These are phyloP conservation scores for Hyphopichia khmerensis DNA, from an alignment of 1,139 yeast species.

Conservation along the genomic window DNA sequence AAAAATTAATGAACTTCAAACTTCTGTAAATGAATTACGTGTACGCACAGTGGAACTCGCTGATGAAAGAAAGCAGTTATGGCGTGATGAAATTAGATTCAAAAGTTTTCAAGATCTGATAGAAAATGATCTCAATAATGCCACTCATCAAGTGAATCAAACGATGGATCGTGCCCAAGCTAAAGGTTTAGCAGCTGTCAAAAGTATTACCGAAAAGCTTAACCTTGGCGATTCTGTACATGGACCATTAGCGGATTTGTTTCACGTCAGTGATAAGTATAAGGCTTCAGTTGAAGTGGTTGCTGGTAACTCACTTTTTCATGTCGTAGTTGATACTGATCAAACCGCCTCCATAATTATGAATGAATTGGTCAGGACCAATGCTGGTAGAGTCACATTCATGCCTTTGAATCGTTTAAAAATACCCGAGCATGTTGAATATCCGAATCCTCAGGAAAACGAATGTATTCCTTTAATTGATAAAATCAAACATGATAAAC, in stretches of 20 bases:
- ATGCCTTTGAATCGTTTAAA: constrained; percentile 80
- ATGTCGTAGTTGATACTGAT: constrained; percentile 87
- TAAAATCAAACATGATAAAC: constrained; percentile 60
- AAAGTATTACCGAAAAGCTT: constrained; percentile 53
- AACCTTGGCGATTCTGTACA: constrained; percentile 60
- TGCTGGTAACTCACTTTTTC: constrained; percentile 84
- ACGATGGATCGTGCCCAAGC: constrained; percentile 75
- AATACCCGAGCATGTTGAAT: constrained; percentile 29
- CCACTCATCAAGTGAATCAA: constrained; percentile 61
- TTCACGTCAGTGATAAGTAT: constrained; percentile 78
- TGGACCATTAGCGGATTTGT: constrained; percentile 85
- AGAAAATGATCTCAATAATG: constrained; percentile 52
- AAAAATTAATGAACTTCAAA: constrained; percentile 27
- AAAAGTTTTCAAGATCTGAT: constrained; percentile 57
- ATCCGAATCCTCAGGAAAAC: constrained; percentile 55
- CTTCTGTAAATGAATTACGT: constrained; percentile 38
- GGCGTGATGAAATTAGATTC: constrained; percentile 77
- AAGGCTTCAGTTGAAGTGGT: constrained; percentile 84
- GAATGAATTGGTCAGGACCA: constrained; percentile 70
- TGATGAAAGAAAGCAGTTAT: constrained; percentile 68
- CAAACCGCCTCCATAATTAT: constrained; percentile 77
- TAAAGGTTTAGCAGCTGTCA: constrained; percentile 68
- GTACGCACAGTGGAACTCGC: constrained; percentile 42
- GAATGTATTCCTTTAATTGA: constrained; percentile 73
- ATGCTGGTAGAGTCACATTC: constrained; percentile 83